phyloP scores from a whole-genome alignment of 805 yeast species.

The Geotrichum ghanense region DNA sequence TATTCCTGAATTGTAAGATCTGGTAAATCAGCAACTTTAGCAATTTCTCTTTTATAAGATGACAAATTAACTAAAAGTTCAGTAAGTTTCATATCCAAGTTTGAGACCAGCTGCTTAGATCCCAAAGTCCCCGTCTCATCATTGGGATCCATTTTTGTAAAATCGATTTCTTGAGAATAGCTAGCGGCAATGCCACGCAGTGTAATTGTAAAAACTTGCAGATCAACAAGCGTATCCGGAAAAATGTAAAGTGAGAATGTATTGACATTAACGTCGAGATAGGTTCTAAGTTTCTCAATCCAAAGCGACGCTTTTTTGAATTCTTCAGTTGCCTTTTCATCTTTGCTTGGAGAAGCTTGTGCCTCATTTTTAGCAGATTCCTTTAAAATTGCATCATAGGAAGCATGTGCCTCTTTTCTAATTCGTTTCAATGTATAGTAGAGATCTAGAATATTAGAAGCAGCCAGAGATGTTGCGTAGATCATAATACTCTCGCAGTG shows the following conservation, averaged over 20 bases:
- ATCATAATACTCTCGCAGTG: constrained; percentile 53
- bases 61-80: constrained; percentile 62
- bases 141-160: constrained; percentile 8
- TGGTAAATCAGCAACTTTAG: constrained; percentile 31
- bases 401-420: constrained; percentile 56
- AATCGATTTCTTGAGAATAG: constrained; percentile 17
- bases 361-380: constrained; percentile 35
- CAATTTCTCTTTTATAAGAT: constrained; percentile 31
- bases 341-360: constrained; percentile 1
- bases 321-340: constrained; percentile 4
- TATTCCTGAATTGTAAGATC: constrained; percentile 15
- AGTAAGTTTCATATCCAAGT: constrained; percentile 47
- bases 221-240: constrained; percentile 72
- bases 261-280: constrained; percentile 51
- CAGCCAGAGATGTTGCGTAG: constrained; percentile 73
- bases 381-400: constrained; percentile 64
- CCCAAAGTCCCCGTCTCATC: constrained; percentile 14
- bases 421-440: constrained; percentile 59
- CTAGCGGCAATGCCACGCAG: constrained; percentile 19
- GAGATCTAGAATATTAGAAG: constrained; percentile 72
- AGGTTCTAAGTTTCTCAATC: constrained; percentile 41
- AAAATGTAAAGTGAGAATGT: constrained; percentile 49
- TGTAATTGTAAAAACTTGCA: constrained; percentile 51
- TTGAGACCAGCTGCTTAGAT: constrained; percentile 33
- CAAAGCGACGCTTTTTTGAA: constrained; percentile 6